Evolutionary conservation across 176 grass and related monocot species (phyloP), one percentile per base, ranked within the genome.

Genomic region (Carex scoparia): DNA sequence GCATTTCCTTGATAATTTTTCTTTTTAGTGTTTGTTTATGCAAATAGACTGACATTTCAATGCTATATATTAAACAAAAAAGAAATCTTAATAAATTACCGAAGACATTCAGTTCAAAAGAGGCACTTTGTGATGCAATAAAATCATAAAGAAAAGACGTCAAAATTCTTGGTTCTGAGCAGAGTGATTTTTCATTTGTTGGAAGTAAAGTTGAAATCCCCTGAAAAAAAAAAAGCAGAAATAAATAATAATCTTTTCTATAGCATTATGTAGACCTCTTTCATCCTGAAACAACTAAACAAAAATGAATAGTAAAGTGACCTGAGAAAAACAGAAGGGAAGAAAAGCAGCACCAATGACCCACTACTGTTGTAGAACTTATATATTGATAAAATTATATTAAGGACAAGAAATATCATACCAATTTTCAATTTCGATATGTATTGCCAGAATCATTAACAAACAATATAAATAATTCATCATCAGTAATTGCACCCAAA

Each of bases 391-490:
- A 81, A 57, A 80, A n/a, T 23, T 23, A 61, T 38, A 61, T 18
- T 7, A 63, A 64, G 31, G 38, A 63, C 8, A 59, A 53, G 13
- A 19, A 35, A 13, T 44, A 81, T 33, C 74, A 80, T 81, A 87
- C 77, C 85, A 40, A 87, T 18, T 37, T 69, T 69, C n/a, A 59
- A 65, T 79, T 68, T 16, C 44, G 38, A 56, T 18, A 74, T 48
- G 28, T 65, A 44, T 78, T 67, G 13, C 56, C 19, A 60, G 80
- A 64, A 84, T 79, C 82, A 85, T 67, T 84, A 68, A 79, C 61
- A 72, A 88, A 84, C 54, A 88, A 88, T 79, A 88, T 10, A 66
- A 88, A 88, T 30, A 88, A 79, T 64, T 88, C 82, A 31, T 88
- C 87, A 84, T 88, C 87, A 27, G 81, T 80, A 67, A 84, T 79